phyloP scores from a whole-genome alignment of 129 eudicot genomes.

The Tagetes patula region DNA sequence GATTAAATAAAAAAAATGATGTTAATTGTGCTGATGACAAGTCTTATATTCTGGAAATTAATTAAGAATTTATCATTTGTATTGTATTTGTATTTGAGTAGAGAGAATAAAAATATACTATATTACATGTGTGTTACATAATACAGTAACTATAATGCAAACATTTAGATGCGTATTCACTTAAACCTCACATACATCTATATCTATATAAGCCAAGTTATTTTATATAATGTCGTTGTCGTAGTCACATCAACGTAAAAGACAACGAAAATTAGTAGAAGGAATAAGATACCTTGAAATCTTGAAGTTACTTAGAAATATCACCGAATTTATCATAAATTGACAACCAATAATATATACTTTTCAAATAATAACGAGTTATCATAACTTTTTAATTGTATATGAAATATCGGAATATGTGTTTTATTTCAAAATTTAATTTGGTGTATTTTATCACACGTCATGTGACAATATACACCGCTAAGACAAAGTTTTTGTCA shows the following conservation, averaged over 20 bases:
- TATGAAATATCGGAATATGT: too few species aligned
- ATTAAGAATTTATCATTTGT: too few species aligned
- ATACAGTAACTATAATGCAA: not conserved
- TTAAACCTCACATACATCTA: conserved; percentile 13
- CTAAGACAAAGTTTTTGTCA: too few species aligned
- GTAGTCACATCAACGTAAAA: conserved; percentile 24
- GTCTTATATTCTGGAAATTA: too few species aligned
- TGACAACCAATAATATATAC: not conserved
- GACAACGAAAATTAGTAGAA: conserved; percentile 14
- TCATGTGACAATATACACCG: too few species aligned
- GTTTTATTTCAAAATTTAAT: too few species aligned
- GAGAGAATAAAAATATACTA: too few species aligned
- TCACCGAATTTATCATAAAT: not conserved
- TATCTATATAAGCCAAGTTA: not conserved
- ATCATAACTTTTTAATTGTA: too few species aligned
- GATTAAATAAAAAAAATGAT: not conserved
- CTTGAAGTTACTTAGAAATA: conserved; percentile 9
- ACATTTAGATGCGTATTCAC: conserved; percentile 4
- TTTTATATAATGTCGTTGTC: conserved; percentile 9
- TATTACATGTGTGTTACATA: too few species aligned
- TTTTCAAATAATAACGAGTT: not conserved
- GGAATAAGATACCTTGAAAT: conserved; percentile 16
- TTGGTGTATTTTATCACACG: too few species aligned
- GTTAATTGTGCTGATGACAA: not conserved
- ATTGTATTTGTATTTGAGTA: too few species aligned